phyloP scores from a whole-genome alignment of 805 yeast genomes.

The Tetrapisispora arboricola region DNA sequence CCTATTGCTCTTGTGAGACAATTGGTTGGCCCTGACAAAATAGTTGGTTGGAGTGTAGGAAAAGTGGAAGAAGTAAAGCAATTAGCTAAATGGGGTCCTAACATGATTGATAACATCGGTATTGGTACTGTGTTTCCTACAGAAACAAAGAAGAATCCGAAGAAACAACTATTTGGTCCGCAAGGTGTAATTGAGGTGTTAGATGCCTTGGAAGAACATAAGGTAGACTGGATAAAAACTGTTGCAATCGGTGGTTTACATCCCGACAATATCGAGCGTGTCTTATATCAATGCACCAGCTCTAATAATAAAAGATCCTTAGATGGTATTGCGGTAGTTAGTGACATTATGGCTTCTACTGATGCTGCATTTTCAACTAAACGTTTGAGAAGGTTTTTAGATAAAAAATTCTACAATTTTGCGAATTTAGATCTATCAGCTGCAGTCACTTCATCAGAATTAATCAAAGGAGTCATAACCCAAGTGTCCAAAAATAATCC shows the following conservation, averaged over 20 bases:
- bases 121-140: slow-evolving; percentile 74
- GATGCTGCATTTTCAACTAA: slow-evolving; percentile 45
- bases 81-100: slow-evolving; percentile 26
- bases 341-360: slow-evolving; percentile 62
- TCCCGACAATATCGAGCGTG: slow-evolving; percentile 48
- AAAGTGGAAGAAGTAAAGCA: slow-evolving; percentile 39
- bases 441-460: background rate
- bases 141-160: slow-evolving; percentile 50
- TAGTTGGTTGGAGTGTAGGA: slow-evolving; percentile 71
- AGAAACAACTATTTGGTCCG: slow-evolving; percentile 55
- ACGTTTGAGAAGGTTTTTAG: slow-evolving; percentile 25
- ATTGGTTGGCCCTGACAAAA: slow-evolving; percentile 61
- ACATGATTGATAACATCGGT: slow-evolving; percentile 66
- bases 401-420: slow-evolving; percentile 9
- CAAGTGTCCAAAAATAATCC: slow-evolving; percentile 35
- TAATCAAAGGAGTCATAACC: slow-evolving; percentile 12
- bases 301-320: slow-evolving; percentile 36
- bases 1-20: slow-evolving; percentile 40
- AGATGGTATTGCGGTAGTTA: slow-evolving; percentile 85
- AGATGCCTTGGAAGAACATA: slow-evolving; percentile 32
- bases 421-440: slow-evolving; percentile 5
- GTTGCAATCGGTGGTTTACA: slow-evolving; percentile 80
- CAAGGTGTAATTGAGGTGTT: slow-evolving; percentile 51
- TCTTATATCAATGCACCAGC: slow-evolving; percentile 39
- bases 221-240: slow-evolving; percentile 36